Conservation (phyloP, 495 filamentous ascomycete genomes). For the Penicillium pancosmium region DNA sequence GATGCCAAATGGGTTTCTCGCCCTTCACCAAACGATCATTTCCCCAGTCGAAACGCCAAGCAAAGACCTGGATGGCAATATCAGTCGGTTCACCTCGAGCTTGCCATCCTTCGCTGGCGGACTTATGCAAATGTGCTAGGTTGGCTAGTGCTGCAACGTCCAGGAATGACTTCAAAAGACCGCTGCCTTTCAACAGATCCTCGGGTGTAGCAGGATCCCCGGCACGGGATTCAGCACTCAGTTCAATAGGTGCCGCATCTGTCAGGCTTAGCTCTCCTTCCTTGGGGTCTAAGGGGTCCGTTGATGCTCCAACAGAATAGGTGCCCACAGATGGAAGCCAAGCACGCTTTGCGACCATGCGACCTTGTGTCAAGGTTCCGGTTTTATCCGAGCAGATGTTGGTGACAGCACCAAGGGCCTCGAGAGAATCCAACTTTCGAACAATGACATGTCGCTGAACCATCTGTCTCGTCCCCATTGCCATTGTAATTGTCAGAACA, state of each 20-base stretch:
- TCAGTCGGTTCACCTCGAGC: conserved; percentile 70
- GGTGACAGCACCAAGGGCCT: conserved; percentile 70
- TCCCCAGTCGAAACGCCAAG: conserved; percentile 63
- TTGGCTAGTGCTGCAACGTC: conserved; percentile 67
- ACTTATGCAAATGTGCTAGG: conserved; percentile 58
- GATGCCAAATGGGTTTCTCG: conserved; percentile 55
- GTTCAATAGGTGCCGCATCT: conserved; percentile 36
- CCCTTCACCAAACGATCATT: conserved; percentile 53
- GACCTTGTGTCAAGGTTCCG: conserved; percentile 70
- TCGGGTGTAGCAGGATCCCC: conserved; percentile 31
- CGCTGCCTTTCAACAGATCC: conserved; percentile 42
- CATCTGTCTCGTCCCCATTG: conserved; percentile 74
- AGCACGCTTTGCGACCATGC: conserved; percentile 79
- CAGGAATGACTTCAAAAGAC: conserved; percentile 55
- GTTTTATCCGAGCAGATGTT: conserved; percentile 77
- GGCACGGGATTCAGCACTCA: conserved; percentile 26
- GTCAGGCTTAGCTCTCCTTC: conserved; percentile 53
- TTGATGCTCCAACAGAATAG: conserved; percentile 59
- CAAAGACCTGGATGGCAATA: conserved; percentile 71
- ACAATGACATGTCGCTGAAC: conserved; percentile 69
- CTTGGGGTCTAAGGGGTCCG: conserved; percentile 58
- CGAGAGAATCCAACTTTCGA: conserved; percentile 64
- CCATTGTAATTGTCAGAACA: conserved; percentile 76
- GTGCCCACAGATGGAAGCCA: conserved; percentile 73
- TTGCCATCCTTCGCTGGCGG: conserved; percentile 55